These are phyloP conservation scores for Tulasnella sp. DNA, from an alignment of 768 basidiomycete species.

Conservation along the genomic window DNA sequence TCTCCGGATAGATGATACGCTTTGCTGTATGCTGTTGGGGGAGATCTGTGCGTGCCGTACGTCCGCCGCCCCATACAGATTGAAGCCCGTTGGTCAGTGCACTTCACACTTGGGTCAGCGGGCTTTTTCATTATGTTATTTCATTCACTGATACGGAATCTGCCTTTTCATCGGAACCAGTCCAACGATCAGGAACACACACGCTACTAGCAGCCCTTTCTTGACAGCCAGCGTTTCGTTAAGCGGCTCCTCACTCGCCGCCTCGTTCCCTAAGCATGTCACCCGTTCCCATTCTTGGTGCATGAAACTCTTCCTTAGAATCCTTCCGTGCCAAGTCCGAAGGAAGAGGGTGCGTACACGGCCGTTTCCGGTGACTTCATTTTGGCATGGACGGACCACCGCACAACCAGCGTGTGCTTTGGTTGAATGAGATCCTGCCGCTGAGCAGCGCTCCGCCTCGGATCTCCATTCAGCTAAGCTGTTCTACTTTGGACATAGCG, in stretches of 20 bases:
- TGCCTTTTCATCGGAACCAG: slow-evolving; percentile 9
- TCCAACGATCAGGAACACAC: background rate
- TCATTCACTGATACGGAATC: slow-evolving; percentile 13
- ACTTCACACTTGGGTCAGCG: slow-evolving; percentile 14
- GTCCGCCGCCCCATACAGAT: background rate
- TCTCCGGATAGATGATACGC: background rate
- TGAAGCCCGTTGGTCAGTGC: background rate
- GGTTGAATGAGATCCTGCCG: slow-evolving; percentile 13
- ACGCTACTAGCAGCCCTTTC: background rate
- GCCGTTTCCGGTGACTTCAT: slow-evolving; percentile 2
- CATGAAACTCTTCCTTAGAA: slow-evolving; percentile 13
- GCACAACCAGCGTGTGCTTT: background rate
- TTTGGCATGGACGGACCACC: background rate
- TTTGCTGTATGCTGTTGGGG: background rate
- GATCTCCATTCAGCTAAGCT: slow-evolving; percentile 3
- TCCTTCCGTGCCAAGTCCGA: background rate
- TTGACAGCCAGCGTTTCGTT: background rate
- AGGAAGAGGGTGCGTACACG: background rate
- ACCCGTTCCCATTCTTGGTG: background rate
- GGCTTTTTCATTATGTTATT: slow-evolving; percentile 8
- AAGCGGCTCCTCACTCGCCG: slow-evolving; percentile 7
- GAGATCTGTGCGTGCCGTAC: background rate
- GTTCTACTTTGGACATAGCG: slow-evolving; percentile 8
- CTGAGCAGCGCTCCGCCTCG: background rate
- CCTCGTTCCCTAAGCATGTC: slow-evolving; percentile 5